Evolutionary conservation across 495 filamentous ascomycete genomes (phyloP).

Genomic region (Lasiosphaeria ovina): DNA sequence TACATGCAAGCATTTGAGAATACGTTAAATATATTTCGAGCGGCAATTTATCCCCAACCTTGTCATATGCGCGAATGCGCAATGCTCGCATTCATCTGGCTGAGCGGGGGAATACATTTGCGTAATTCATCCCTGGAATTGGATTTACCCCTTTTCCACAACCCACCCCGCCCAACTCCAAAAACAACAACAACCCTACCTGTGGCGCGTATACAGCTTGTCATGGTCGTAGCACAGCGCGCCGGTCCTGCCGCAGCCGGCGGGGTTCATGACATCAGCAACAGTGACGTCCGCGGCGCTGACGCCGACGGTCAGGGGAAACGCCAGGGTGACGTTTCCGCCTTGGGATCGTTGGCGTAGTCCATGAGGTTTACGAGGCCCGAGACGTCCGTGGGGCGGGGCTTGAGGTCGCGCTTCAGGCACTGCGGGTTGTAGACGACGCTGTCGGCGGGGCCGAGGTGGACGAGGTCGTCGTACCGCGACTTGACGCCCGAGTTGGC

Average conservation of each 20-base stretch:
- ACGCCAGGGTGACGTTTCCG: slow-evolving; percentile 33
- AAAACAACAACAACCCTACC: too few species aligned
- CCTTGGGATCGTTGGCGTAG: slow-evolving; percentile 22
- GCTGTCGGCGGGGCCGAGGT: slow-evolving; percentile 7
- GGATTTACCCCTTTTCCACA: too few species aligned
- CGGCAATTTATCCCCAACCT: too few species aligned
- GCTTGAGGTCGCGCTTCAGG: slow-evolving; percentile 21
- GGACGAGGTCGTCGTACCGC: slow-evolving; percentile 50
- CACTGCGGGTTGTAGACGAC: slow-evolving; percentile 16
- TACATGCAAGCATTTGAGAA: too few species aligned
- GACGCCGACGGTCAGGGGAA: slow-evolving; percentile 31
- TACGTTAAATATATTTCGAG: too few species aligned
- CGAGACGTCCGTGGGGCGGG: slow-evolving; percentile 38
- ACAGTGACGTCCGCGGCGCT: slow-evolving; percentile 33
- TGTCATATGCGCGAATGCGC: too few species aligned
- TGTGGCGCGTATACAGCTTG: slow-evolving; percentile 16
- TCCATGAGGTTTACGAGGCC: slow-evolving; percentile 27
- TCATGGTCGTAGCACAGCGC: slow-evolving; percentile 44
- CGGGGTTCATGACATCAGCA: slow-evolving; percentile 36
- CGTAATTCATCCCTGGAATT: too few species aligned
- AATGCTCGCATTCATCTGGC: too few species aligned
- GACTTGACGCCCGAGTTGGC: slow-evolving; percentile 39
- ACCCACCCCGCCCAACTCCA: too few species aligned
- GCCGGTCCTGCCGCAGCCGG: slow-evolving; percentile 25
- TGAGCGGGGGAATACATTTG: too few species aligned